Evolutionary conservation across 2,329 filamentous ascomycete genomes (phyloP).

Genomic region (Trichoderma atrobrunneum): DNA sequence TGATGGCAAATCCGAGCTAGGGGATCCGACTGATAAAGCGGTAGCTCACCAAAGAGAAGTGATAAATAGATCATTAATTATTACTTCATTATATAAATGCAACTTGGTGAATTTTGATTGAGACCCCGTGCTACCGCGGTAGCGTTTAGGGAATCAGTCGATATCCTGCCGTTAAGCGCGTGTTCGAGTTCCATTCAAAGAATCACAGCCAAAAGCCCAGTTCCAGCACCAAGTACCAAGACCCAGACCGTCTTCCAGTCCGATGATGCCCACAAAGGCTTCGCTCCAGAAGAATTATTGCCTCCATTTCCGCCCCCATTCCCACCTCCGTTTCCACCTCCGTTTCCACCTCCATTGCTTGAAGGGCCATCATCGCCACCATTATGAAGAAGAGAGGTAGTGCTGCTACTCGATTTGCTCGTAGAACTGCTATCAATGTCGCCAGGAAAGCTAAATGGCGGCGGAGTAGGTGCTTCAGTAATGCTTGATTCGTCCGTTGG

Average conservation of each 20-base stretch:
- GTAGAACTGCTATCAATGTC: neutral
- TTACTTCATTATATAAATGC: neutral
- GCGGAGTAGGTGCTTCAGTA: neutral
- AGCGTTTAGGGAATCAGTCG: neutral
- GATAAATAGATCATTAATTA: neutral
- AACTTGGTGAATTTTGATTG: neutral
- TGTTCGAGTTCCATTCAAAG: neutral
- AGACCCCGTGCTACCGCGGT: too few relatives aligned
- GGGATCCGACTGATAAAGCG: neutral
- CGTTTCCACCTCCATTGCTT: neutral
- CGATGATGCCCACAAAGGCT: conserved; percentile 1
- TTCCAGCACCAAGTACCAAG: conserved; percentile 1
- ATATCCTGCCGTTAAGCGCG: neutral
- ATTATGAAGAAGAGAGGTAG: neutral
- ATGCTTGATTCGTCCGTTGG: neutral
- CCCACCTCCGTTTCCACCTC: neutral
- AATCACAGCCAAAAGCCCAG: conserved; percentile 9
- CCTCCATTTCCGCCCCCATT: neutral
- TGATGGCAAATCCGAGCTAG: neutral
- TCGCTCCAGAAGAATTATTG: neutral
- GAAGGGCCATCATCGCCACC: neutral
- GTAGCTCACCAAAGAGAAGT: too few relatives aligned
- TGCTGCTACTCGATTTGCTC: neutral
- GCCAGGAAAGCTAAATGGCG: neutral
- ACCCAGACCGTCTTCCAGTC: conserved; percentile 3